These are phyloP conservation scores for Ephemerocybe angulata DNA, from an alignment of 768 basidiomycete species.

Conservation along the genomic window DNA sequence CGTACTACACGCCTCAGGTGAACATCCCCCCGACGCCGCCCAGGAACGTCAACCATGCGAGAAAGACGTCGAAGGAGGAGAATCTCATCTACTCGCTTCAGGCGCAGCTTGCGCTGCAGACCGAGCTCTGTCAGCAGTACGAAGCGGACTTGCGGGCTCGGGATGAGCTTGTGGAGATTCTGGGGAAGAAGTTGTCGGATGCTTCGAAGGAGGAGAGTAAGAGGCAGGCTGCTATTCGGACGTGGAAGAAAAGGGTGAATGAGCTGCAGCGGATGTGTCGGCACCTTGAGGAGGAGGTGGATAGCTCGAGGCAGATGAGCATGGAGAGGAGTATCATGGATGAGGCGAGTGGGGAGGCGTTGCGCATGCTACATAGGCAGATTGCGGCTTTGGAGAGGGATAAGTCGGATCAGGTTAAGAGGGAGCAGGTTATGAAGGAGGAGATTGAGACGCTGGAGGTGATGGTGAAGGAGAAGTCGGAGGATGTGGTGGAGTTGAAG, in stretches of 20 bases:
- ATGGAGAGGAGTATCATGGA: conserved; percentile 82
- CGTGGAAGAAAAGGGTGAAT: conserved; percentile 74
- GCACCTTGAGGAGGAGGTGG: conserved; percentile 81
- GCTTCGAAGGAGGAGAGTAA: conserved; percentile 63
- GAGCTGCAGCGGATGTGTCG: conserved; percentile 69
- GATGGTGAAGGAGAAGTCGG: conserved; percentile 41
- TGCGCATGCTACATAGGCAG: conserved; percentile 76
- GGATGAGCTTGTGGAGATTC: conserved; percentile 65
- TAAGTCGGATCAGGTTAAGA: conserved; percentile 44
- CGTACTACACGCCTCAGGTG: conserved; percentile 74
- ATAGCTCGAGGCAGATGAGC: conserved; percentile 76
- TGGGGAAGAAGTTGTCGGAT: conserved; percentile 50
- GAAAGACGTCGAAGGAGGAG: conserved; percentile 68
- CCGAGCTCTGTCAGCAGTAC: conserved; percentile 71
- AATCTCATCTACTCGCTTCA: conserved; percentile 68
- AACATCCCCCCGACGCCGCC: conserved; percentile 69
- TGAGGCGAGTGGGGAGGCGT: conserved; percentile 72
- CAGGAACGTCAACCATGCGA: conserved; percentile 41
- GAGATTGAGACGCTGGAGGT: conserved; percentile 50
- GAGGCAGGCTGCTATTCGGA: conserved; percentile 48
- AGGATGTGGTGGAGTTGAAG: conserved; percentile 43
- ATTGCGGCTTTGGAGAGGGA: conserved; percentile 75
- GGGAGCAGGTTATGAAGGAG: conserved; percentile 38
- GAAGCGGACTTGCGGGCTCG: conserved; percentile 71
- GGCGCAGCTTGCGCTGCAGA: conserved; percentile 71